phyloP scores from a whole-genome alignment of 2,329 filamentous ascomycete genomes.

The Cercospora zeina region DNA sequence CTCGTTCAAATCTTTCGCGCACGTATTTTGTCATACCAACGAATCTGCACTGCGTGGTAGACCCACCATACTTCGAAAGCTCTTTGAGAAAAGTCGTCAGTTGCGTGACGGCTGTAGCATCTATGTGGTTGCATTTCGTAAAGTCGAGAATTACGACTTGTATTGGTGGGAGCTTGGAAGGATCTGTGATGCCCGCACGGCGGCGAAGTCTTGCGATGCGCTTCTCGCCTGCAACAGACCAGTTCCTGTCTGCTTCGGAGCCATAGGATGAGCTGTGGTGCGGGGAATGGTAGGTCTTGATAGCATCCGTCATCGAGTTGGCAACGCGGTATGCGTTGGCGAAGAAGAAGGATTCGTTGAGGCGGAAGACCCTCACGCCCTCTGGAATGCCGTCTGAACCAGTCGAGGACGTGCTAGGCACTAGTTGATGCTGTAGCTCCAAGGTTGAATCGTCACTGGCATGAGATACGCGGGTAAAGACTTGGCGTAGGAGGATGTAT shows the following conservation, averaged over 20 bases:
- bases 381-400: conserved; percentile 38
- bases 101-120: conserved; percentile 55
- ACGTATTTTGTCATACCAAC: conserved; percentile 51
- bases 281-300: conserved; percentile 52
- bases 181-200: conserved; percentile 41
- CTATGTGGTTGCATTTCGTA: conserved; percentile 54
- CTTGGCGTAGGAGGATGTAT: conserved; percentile 60
- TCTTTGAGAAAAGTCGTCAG: conserved; percentile 53
- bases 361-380: conserved; percentile 59
- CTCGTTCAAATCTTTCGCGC: conserved; percentile 29
- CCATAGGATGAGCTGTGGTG: conserved; percentile 43
- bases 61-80: conserved; percentile 53
- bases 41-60: conserved; percentile 51
- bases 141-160: conserved; percentile 57
- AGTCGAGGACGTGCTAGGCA: conserved; percentile 17
- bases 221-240: conserved; percentile 56
- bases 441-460: conserved; percentile 25
- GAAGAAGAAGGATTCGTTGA: conserved; percentile 61
- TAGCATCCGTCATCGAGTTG: conserved; percentile 51
- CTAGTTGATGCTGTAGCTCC: conserved; percentile 24
- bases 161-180: conserved; percentile 43
- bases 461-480: conserved; percentile 53
- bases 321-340: conserved; percentile 60
- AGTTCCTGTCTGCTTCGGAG: conserved; percentile 49
- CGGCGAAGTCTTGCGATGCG: conserved; percentile 51